phyloP scores from a whole-genome alignment of 2,329 filamentous ascomycete species.

The Venturia effusa region DNA sequence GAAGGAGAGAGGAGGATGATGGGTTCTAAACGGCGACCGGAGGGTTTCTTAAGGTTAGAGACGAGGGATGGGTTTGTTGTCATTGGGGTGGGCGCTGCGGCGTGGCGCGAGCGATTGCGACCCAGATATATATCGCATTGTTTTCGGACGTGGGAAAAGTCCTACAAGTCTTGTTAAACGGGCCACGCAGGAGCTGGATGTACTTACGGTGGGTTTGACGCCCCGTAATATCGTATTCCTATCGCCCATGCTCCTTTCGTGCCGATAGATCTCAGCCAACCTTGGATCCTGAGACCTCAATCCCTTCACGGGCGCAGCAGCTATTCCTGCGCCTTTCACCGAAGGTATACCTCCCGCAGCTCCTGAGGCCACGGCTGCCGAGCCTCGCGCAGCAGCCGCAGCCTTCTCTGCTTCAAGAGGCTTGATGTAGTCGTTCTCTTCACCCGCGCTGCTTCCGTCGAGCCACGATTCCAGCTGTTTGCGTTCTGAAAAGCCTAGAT shows the following conservation, averaged over 20 bases:
- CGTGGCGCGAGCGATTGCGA: slow-evolving; percentile 18
- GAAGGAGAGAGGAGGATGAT: slow-evolving; percentile 97
- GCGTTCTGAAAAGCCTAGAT: slow-evolving; percentile 82
- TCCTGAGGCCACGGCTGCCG: slow-evolving; percentile 43
- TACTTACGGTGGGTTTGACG: slow-evolving; percentile 71
- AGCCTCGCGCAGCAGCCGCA: slow-evolving; percentile 31
- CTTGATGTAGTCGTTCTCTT: slow-evolving; percentile 81
- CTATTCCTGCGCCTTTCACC: slow-evolving; percentile 28
- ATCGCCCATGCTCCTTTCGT: slow-evolving; percentile 85
- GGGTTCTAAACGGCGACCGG: slow-evolving; percentile 52
- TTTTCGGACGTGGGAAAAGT: slow-evolving; percentile 76
- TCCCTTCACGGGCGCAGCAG: slow-evolving; percentile 22
- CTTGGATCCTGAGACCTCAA: slow-evolving; percentile 52
- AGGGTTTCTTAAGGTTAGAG: slow-evolving; percentile 30
- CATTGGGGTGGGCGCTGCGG: slow-evolving; percentile 36
- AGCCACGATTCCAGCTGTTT: slow-evolving; percentile 90
- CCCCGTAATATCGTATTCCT: slow-evolving; percentile 80
- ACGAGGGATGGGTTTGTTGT: slow-evolving; percentile 23
- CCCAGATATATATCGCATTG: slow-evolving; percentile 9
- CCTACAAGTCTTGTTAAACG: neutral
- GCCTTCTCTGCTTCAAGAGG: slow-evolving; percentile 55
- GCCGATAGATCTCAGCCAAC: slow-evolving; percentile 78
- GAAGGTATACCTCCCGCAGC: slow-evolving; percentile 29
- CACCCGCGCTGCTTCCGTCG: slow-evolving; percentile 74
- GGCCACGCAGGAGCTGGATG: neutral